phyloP scores from a whole-genome alignment of 2,329 filamentous ascomycete species.

The Pezicula radicicola region DNA sequence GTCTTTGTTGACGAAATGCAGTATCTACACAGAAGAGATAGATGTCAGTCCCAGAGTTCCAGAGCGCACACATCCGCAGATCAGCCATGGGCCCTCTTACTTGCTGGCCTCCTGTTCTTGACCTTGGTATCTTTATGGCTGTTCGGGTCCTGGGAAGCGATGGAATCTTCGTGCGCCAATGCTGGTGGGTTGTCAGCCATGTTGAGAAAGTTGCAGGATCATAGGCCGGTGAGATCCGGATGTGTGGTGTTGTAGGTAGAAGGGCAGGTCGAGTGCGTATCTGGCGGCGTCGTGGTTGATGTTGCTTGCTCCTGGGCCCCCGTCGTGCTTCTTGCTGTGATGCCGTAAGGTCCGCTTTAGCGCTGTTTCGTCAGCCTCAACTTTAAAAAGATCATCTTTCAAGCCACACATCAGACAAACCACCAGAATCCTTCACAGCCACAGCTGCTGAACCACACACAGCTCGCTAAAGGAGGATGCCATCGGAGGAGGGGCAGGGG shows the following conservation, averaged over 20 bases:
- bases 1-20: constrained; percentile 90
- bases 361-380: too few relatives aligned
- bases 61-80: constrained; percentile 7
- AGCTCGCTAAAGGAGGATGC: too few relatives aligned
- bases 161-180: constrained; percentile 41
- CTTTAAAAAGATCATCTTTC: too few relatives aligned
- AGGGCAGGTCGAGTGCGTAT: neutral
- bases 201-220: constrained; percentile 18
- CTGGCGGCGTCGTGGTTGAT: neutral
- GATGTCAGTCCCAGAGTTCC: constrained; percentile 15
- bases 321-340: too few relatives aligned
- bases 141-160: constrained; percentile 51
- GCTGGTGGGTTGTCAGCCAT: constrained; percentile 26
- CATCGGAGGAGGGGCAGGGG: too few relatives aligned
- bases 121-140: constrained; percentile 66
- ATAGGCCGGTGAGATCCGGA: constrained; percentile 10
- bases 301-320: neutral
- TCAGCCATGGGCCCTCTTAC: constrained; percentile 44
- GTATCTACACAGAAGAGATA: constrained; percentile 61
- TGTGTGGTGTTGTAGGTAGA: neutral
- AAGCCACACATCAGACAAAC: too few relatives aligned
- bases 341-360: too few relatives aligned
- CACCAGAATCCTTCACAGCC: too few relatives aligned
- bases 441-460: too few relatives aligned
- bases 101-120: constrained; percentile 89